Base-by-base conservation (phyloP, 2,329 filamentous ascomycete genomes). In the Bipolaris sorokiniana region DNA sequence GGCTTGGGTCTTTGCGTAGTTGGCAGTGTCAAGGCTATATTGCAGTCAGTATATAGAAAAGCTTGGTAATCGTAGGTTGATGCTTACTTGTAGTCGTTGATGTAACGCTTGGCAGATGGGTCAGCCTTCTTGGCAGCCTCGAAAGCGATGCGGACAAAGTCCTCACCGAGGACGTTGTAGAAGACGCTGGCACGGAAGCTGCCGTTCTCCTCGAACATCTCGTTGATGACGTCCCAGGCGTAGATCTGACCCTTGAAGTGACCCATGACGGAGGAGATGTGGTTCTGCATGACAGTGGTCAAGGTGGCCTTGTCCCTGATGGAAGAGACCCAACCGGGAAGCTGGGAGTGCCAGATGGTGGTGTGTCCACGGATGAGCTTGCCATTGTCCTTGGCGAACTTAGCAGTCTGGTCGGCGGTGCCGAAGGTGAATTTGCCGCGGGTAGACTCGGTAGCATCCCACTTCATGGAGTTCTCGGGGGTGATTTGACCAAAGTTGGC, bases 81-180 rank as follows among this genome's bases (percentile, higher is more conserved):
- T 11, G 28, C 28, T 31, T 31, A 31, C 28, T 81, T 83, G 73
- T 82, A 82, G 69, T 92, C 89, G 74, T 92, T 92, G 78, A 92
- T 90, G 79, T 90, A 92, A 37, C 91, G 80, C 78, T 88, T 89
- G 5, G 86, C 88, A 56, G 77, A 67, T 2, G 89, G 88, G 70
- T 92, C 89, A 5, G 87, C 88, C 9, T 81, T 80, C 53, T 84
- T 83, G 13, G 90, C 90, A 2, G 89, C 85, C 60, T 86, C 81
- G 77, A 92, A 92, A 6, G 89, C 89, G 69, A 92, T 89, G 26
- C 81, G 79, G 48, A 92, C 86, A 69, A 89, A 91, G 73, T 86
- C 84, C 77, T 91, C 86, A 1, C 89, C 88, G 2, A 91, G 82
- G 1, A 91, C 85, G 15, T 84, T 82, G 67, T 81, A 88, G 78